Percentiles rank a stretch among this genome's conserved stretches.
Conservation (phyloP, 2,329 filamentous ascomycete species). For the Monilinia fructigena region DNA sequence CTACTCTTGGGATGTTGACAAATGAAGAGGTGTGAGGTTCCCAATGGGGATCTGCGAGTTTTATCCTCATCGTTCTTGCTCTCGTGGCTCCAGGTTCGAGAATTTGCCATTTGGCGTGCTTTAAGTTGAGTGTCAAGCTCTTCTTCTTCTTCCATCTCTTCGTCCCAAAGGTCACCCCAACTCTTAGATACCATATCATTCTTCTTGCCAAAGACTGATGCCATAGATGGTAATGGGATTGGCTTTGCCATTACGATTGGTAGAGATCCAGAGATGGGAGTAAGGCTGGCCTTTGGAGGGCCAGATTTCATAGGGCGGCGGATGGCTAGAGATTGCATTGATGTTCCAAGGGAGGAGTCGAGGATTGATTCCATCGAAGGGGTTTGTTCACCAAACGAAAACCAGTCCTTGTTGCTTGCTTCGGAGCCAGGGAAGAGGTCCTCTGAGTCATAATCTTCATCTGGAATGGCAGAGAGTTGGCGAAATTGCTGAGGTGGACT, state of each 20-base stretch:
- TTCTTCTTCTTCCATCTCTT: conserved; percentile 78
- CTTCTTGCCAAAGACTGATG: conserved; percentile 75
- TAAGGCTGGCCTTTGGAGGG: conserved; percentile 53
- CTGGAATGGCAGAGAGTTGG: conserved; percentile 83
- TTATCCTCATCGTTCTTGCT: conserved; percentile 49
- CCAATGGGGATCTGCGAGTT: conserved; percentile 51
- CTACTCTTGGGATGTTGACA: conserved; percentile 47
- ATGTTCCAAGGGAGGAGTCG: conserved; percentile 77
- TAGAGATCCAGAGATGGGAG: conserved; percentile 65
- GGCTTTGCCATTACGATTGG: conserved; percentile 80
- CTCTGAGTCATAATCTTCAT: conserved; percentile 72
- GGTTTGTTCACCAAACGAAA: conserved; percentile 70
- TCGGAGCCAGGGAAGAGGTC: conserved; percentile 82
- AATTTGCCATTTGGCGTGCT: conserved; percentile 61
- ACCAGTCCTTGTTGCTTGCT: conserved; percentile 70
- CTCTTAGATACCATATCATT: conserved; percentile 88
- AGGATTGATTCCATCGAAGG: conserved; percentile 81
- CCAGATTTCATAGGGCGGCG: conserved; percentile 47
- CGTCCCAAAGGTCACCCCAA: conserved; percentile 98
- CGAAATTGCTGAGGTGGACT: conserved; percentile 69
- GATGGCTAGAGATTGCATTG: conserved; percentile 71
- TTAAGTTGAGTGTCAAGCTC: conserved; percentile 61
- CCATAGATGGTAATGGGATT: conserved; percentile 57
- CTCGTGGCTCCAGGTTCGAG: conserved; percentile 73
- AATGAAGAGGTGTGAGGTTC: conserved; percentile 54